Percentiles rank a stretch among this genome's conserved stretches.
Evolutionary conservation across 2,329 filamentous ascomycete genomes (phyloP).

Genomic region (Trichophyton equinum): DNA sequence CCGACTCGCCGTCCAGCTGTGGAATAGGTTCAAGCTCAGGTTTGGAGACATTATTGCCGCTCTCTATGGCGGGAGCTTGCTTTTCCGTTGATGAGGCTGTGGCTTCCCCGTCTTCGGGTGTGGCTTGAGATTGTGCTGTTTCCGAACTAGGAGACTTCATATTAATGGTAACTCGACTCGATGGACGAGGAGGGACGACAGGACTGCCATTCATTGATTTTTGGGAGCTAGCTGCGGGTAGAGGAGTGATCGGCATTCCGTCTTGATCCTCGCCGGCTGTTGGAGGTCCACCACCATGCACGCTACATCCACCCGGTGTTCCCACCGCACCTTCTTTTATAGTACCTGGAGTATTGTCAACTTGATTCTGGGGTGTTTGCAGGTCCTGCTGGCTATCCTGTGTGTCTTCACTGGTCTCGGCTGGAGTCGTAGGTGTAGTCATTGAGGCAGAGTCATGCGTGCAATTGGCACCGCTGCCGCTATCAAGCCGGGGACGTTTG

Average conservation of each 20-base stretch:
- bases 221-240: not conserved
- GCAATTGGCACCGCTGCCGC: constrained; percentile 23
- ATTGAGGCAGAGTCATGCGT: constrained; percentile 25
- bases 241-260: not conserved
- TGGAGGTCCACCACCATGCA: not conserved
- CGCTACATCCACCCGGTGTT: too few species aligned
- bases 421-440: constrained; percentile 20
- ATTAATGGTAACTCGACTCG: constrained; percentile 38
- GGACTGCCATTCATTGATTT: not conserved
- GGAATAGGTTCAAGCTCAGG: not conserved
- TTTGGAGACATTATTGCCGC: not conserved
- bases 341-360: not conserved
- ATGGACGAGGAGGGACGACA: constrained; percentile 20
- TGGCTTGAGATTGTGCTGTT: not conserved
- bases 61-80: not conserved
- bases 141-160: constrained; percentile 23
- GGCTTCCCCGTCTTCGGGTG: not conserved
- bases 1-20: not conserved
- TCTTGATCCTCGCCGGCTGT: not conserved
- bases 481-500: constrained; percentile 38
- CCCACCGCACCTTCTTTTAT: not conserved
- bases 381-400: not conserved
- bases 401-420: constrained; percentile 3
- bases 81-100: not conserved
- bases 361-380: not conserved